Evolutionary conservation across 495 filamentous ascomycete species (phyloP), one percentile per base, ranked within the genome.

Genomic region (Xylaria flabelliformis): DNA sequence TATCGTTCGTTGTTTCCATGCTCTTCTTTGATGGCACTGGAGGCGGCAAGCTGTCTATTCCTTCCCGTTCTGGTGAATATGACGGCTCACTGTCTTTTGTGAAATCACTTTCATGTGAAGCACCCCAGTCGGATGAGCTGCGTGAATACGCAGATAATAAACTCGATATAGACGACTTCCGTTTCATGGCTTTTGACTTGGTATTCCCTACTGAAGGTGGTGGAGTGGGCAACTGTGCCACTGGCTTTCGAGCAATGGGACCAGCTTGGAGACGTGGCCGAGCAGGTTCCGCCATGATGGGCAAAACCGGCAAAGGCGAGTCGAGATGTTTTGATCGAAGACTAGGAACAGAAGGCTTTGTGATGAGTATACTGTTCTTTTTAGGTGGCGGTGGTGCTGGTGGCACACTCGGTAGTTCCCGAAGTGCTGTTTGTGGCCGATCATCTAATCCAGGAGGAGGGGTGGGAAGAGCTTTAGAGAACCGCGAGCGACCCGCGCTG

Each of bases 61-160:
- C 75, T 44, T 77, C 72, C 55, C 75, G 72, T 41, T 74, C 82
- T 42, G 75, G 74, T 62, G 76, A 77, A 59, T 81, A 76, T 39
- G 81, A 78, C 13, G 82, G 80, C 41, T 74, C 76, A 53, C 80
- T 80, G 9, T 82, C 78, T 71, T 76, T 77, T 70, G 76, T 75
- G 48, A 74, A 76, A 36, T 75, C 74, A 72, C 79, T 83, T 46
- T 78, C 75, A 46, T 77, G 74, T 51, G 75, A 77, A 39, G 82
- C 79, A 64, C 75, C 80, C 42, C 80, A 79, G 42, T 83, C 81
- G 8, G 77, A 75, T 13, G 82, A 80, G 64, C 78, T 79, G 67
- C 81, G 75, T 42, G 83, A 82, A 74, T 86, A 85, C 8, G 84
- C 84, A 24, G 82, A 85, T 32, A 85, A 58, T 5, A 86, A 65